phyloP scores from a whole-genome alignment of 805 yeast genomes.

The Suhomyces prunicola region DNA sequence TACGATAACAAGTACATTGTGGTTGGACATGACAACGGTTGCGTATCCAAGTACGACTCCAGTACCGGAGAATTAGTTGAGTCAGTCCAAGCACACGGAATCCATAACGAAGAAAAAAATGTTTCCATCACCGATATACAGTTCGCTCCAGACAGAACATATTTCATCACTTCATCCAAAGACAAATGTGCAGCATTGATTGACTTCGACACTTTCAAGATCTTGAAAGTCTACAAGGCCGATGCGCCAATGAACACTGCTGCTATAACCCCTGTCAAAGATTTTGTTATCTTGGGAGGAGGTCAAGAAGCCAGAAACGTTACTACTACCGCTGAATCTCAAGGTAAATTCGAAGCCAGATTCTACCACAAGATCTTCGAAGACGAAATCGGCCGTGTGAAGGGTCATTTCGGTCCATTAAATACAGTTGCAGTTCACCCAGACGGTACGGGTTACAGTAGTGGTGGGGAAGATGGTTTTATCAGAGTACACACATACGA shows the following conservation, averaged over 20 bases:
- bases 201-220: slow-evolving; percentile 71
- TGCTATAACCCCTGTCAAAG: slow-evolving; percentile 88
- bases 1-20: slow-evolving; percentile 69
- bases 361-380: slow-evolving; percentile 92
- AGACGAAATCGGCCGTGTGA: slow-evolving; percentile 95
- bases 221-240: slow-evolving; percentile 72
- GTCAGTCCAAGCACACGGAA: slow-evolving; percentile 67
- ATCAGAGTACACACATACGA: slow-evolving; percentile 93
- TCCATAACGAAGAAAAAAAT: slow-evolving; percentile 45
- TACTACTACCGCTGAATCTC: slow-evolving; percentile 90
- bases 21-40: slow-evolving; percentile 88
- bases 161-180: slow-evolving; percentile 89
- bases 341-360: slow-evolving; percentile 96
- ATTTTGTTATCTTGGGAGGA: slow-evolving; percentile 92
- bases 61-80: slow-evolving; percentile 66
- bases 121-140: slow-evolving; percentile 77
- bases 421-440: slow-evolving; percentile 94
- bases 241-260: slow-evolving; percentile 97
- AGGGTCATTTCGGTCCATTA: slow-evolving; percentile 99
- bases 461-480: slow-evolving; percentile 98
- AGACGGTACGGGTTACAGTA: slow-evolving; percentile 86
- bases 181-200: slow-evolving; percentile 80
- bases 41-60: slow-evolving; percentile 75
- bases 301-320: slow-evolving; percentile 99
- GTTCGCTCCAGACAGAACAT: slow-evolving; percentile 77